Base-by-base conservation (phyloP, 768 basidiomycete species). In the Suillus tomentosus region DNA sequence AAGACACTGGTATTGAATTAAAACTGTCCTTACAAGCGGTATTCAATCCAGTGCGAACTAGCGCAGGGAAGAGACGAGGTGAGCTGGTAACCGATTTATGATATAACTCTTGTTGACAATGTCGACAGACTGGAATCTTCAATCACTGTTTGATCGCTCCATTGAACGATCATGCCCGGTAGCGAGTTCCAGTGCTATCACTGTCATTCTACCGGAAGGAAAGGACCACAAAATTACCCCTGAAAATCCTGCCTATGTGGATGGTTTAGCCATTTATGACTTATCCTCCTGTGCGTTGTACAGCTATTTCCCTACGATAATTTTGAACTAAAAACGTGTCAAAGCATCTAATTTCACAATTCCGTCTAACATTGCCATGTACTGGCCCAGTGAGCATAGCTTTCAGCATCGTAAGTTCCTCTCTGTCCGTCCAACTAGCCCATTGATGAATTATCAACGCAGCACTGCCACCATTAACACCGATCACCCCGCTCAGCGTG, bases 1-100 rank as follows among this genome's bases (percentile, higher is more conserved):
- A 81, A 50, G 79, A 79, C 7, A 75, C 74, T 40, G 89, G 86
- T 17, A 80, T 94, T 24, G 85, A 90, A 72, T 82, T 93, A 42
- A 79, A 81, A 65, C 75, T 96, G 60, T 82, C 82, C 3, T 87
- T 90, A 64, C 94, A 95, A 71, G 84, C 87, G 17, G 89, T 98
- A 6, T 82, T 87, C 15, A 89, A 98, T 73, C 90, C 95, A 17
- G 79, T 95, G 34, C 84, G 92, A 42, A 71, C 71, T 27, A 80
- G 82, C 34, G 69, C 69, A n/a, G 79, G 77, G 22, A 79, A 74
- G 64, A 84, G 81, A 66, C 84, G 85, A 83, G 87, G 91, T 89
- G 61, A 56, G 73, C 64, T 45, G 62, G 13, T 34, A n/a, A n/a
- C 17, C 55, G 8, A 36, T 17, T 63, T 39, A 8, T 43, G 15